phyloP scores from a whole-genome alignment of 371 early-diverging fungal genomes.

The Modicella reniformis region DNA sequence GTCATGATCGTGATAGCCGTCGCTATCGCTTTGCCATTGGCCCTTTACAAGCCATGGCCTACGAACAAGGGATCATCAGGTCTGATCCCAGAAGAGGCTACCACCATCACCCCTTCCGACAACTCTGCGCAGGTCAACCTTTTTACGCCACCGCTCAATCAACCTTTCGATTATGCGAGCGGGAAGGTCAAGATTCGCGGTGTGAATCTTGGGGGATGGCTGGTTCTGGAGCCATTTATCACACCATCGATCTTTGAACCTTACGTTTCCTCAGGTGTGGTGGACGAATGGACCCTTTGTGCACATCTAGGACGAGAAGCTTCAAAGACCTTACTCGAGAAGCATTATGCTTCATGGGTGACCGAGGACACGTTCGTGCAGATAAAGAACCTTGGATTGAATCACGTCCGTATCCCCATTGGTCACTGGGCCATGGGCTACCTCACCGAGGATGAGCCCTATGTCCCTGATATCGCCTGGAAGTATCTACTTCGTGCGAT shows the following conservation, averaged over 20 bases:
- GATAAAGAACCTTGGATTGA: conserved; percentile 56
- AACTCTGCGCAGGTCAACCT: conserved; percentile 32
- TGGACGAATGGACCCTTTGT: conserved; percentile 63
- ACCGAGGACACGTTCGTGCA: conserved; percentile 58
- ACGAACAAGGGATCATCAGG: too few species aligned
- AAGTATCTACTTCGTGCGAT: conserved; percentile 61
- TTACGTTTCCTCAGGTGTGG: conserved; percentile 37
- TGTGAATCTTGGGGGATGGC: conserved; percentile 73
- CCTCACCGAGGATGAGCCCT: conserved; percentile 58
- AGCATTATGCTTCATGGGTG: conserved; percentile 60
- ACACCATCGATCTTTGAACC: conserved; percentile 55
- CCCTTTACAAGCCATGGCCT: too few species aligned
- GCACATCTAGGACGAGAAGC: conserved; percentile 47
- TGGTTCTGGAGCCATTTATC: conserved; percentile 69
- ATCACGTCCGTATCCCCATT: conserved; percentile 63
- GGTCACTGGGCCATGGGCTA: conserved; percentile 61
- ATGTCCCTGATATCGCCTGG: conserved; percentile 53
- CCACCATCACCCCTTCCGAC: background rate
- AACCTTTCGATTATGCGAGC: conserved; percentile 43
- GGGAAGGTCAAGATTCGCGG: conserved; percentile 60
- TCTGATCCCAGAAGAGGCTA: background rate
- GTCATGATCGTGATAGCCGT: too few species aligned
- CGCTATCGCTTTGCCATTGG: too few species aligned
- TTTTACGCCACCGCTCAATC: conserved; percentile 36
- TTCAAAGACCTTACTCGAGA: conserved; percentile 45